Conservation (phyloP, 768 basidiomycete genomes). For the Mycena filopes region DNA sequence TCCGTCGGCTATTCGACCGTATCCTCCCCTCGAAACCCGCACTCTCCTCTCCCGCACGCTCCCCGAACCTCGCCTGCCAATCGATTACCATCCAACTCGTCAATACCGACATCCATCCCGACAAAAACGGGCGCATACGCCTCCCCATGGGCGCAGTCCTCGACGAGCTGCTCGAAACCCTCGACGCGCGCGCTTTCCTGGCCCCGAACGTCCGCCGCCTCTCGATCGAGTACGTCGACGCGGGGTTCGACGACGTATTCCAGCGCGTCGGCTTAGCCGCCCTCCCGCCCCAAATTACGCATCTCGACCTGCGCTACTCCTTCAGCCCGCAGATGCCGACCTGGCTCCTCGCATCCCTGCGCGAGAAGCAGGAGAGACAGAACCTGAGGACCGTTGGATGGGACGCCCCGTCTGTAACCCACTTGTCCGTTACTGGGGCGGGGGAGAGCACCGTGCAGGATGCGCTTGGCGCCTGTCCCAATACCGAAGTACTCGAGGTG, state of each 20-base stretch:
- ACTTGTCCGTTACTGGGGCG: slow-evolving; percentile 2
- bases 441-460: slow-evolving; percentile 11
- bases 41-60: not conserved
- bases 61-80: slow-evolving; percentile 17
- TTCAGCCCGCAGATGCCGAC: slow-evolving; percentile 4
- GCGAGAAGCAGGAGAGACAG: slow-evolving; percentile 4
- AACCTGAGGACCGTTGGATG: slow-evolving; percentile 1
- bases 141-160: slow-evolving; percentile 21
- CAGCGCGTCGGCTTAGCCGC: slow-evolving; percentile 9
- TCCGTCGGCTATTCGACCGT: not conserved
- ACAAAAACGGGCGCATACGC: not conserved
- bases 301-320: slow-evolving; percentile 17
- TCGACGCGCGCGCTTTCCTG: slow-evolving; percentile 16
- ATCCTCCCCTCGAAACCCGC: not conserved
- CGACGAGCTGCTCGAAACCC: slow-evolving; percentile 14
- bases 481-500: not conserved
- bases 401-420: not conserved
- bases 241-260: slow-evolving; percentile 26
- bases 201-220: slow-evolving; percentile 26
- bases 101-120: not conserved
- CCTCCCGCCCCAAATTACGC: slow-evolving; percentile 22
- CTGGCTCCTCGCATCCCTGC: slow-evolving; percentile 11
- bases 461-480: slow-evolving; percentile 10
- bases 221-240: slow-evolving; percentile 24
- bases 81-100: slow-evolving; percentile 24